Conservation (phyloP, 129 eudicot species). For the Saussurea involucrata region DNA sequence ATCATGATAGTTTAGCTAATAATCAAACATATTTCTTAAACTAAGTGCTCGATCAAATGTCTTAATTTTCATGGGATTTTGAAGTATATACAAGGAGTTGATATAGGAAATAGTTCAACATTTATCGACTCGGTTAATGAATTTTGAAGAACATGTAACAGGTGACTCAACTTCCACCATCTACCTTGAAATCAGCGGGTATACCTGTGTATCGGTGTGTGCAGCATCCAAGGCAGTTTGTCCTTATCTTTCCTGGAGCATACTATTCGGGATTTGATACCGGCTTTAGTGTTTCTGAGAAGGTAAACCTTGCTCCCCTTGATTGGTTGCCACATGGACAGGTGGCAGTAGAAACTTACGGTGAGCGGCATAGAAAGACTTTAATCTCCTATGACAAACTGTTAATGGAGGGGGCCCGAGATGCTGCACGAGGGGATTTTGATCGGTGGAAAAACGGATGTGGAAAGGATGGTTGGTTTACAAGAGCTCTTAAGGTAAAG, state of each 20-base stretch:
- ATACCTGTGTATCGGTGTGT: conserved; percentile 75
- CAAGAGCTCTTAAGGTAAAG: conserved; percentile 59
- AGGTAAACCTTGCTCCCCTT: conserved; percentile 64
- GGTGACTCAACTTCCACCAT: conserved; percentile 80
- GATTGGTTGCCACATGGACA: conserved; percentile 96
- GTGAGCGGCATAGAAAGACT: conserved; percentile 55
- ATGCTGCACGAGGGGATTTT: conserved; percentile 40
- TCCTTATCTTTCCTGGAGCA: conserved; percentile 68
- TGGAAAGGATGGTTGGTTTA: conserved; percentile 59
- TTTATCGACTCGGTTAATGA: background rate
- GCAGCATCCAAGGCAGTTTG: conserved; percentile 63
- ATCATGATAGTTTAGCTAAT: conserved; percentile 2
- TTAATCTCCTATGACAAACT: conserved; percentile 67
- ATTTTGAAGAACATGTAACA: conserved; percentile 23
- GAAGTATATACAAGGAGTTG: conserved; percentile 1
- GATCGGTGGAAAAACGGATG: conserved; percentile 44
- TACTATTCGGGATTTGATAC: conserved; percentile 71
- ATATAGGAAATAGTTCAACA: background rate
- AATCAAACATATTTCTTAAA: background rate
- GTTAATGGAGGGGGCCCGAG: conserved; percentile 51
- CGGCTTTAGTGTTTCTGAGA: conserved; percentile 62
- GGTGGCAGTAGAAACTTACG: conserved; percentile 44
- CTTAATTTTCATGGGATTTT: background rate
- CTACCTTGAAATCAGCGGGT: conserved; percentile 58
- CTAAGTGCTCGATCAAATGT: background rate